phyloP scores from a whole-genome alignment of 805 yeast genomes.

The Myxozyma melibiosi region DNA sequence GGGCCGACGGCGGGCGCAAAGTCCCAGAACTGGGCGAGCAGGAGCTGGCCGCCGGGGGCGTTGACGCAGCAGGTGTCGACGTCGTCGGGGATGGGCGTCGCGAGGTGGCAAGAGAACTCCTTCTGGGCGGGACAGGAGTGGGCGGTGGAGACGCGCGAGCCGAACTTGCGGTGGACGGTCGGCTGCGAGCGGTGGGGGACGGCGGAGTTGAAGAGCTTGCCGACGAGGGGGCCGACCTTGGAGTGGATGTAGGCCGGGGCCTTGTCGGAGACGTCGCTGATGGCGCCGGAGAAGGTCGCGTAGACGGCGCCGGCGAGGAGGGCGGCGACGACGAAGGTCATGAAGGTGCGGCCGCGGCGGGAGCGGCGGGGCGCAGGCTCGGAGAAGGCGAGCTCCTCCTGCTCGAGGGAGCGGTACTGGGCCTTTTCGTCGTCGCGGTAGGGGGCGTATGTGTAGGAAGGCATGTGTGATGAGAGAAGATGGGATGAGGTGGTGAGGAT shows the following conservation, averaged over 20 bases:
- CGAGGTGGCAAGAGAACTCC: conserved; percentile 28
- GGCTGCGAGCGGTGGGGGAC: neutral
- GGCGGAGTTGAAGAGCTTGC: neutral
- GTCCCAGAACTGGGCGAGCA: conserved; percentile 94
- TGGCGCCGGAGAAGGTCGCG: conserved; percentile 6
- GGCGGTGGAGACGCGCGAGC: conserved; percentile 16
- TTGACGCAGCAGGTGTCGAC: conserved; percentile 80
- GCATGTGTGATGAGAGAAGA: neutral
- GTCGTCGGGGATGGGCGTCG: neutral
- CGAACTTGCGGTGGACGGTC: neutral
- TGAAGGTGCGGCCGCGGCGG: conserved; percentile 2
- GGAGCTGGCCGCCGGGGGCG: conserved; percentile 77
- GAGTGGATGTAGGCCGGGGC: conserved; percentile 4
- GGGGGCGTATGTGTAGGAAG: conserved; percentile 7
- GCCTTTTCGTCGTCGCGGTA: conserved; percentile 18
- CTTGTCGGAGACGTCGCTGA: conserved; percentile 1
- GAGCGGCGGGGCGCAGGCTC: conserved; percentile 10
- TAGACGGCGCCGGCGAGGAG: conserved; percentile 15
- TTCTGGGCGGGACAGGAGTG: conserved; percentile 19
- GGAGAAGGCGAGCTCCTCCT: conserved; percentile 5
- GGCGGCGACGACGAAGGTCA: conserved; percentile 2
- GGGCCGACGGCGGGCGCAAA: conserved; percentile 75
- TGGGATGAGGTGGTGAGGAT: neutral
- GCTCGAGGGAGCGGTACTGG: conserved; percentile 5
- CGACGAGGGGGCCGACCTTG: conserved; percentile 4